A percentile compares a stretch with the other conserved stretches of the same genome.
These are phyloP conservation scores for Tritrichomonas musculus DNA, from an alignment of 208 protist genomes.

Conservation along the genomic window DNA sequence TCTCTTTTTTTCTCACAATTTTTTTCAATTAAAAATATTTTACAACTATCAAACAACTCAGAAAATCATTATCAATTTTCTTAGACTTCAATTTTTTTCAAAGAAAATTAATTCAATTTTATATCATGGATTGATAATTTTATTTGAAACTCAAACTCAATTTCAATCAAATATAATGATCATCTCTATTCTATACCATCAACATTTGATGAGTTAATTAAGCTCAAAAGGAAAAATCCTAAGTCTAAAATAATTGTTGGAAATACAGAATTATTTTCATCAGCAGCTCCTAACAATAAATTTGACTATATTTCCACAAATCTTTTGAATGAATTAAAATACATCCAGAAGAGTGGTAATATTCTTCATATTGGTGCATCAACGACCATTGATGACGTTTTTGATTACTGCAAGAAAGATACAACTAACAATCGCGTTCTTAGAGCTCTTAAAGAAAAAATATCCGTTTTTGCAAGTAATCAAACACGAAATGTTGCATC, in stretches of 20 bases:
- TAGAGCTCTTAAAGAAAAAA: slow-evolving; percentile 41
- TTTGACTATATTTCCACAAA: neutral
- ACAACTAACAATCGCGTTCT: neutral
- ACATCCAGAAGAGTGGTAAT: neutral
- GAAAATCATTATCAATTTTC: no score
- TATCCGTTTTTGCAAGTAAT: slow-evolving; percentile 6
- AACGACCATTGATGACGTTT: neutral
- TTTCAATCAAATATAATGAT: neutral
- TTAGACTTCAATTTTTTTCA: no score
- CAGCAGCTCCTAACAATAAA: no score
- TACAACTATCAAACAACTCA: no score
- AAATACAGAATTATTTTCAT: neutral
- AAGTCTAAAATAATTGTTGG: slow-evolving; percentile 4
- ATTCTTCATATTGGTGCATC: neutral
- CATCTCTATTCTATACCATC: neutral
- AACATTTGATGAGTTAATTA: neutral
- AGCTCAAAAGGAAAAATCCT: slow-evolving; percentile 2
- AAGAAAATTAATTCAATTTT: no score
- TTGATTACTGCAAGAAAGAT: neutral
- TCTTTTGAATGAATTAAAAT: neutral
- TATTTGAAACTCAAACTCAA: no score
- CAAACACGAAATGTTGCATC: slow-evolving; percentile 65
- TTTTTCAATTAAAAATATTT: no score
- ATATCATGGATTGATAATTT: no score
- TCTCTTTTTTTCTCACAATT: no score